Percentiles rank a stretch among this genome's conserved stretches.
phyloP scores from a whole-genome alignment of 1,284 basidiomycete species.

The Leccinum subfulvum region DNA sequence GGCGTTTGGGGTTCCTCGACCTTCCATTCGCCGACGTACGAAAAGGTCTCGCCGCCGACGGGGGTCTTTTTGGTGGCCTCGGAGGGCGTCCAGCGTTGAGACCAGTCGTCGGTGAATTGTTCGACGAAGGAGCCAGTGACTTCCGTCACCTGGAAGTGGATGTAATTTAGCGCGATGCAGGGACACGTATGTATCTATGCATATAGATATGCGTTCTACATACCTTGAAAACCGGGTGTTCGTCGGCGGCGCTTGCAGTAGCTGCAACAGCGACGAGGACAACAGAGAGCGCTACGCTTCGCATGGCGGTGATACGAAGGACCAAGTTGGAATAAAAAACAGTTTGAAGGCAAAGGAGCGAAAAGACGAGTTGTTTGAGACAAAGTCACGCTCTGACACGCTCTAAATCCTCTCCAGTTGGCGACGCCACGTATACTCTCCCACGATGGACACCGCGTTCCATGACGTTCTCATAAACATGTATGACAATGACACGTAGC shows the following conservation, averaged over 20 bases:
- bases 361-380: constrained; percentile 25
- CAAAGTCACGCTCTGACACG: constrained; percentile 15
- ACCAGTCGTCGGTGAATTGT: constrained; percentile 93
- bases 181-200: constrained; percentile 4
- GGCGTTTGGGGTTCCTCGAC: constrained; percentile 82
- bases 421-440: constrained; percentile 51
- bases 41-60: constrained; percentile 90
- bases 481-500: background rate
- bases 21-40: constrained; percentile 96
- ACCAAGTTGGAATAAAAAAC: constrained; percentile 39
- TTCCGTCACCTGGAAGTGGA: constrained; percentile 60
- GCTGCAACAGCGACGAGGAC: constrained; percentile 66
- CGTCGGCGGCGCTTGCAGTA: constrained; percentile 56
- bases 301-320: constrained; percentile 72
- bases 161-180: constrained; percentile 6
- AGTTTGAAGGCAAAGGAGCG: constrained; percentile 36
- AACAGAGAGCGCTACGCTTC: constrained; percentile 78
- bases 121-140: constrained; percentile 95
- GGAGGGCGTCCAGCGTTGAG: constrained; percentile 92
- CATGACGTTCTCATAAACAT: constrained; percentile 9
- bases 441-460: constrained; percentile 26
- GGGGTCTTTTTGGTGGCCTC: constrained; percentile 97
- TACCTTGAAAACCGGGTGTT: constrained; percentile 69
- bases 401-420: constrained; percentile 38
- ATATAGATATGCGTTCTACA: constrained; percentile 20